phyloP scores from a whole-genome alignment of 2,329 filamentous ascomycete species.

The Xylariomycetidae sp. region DNA sequence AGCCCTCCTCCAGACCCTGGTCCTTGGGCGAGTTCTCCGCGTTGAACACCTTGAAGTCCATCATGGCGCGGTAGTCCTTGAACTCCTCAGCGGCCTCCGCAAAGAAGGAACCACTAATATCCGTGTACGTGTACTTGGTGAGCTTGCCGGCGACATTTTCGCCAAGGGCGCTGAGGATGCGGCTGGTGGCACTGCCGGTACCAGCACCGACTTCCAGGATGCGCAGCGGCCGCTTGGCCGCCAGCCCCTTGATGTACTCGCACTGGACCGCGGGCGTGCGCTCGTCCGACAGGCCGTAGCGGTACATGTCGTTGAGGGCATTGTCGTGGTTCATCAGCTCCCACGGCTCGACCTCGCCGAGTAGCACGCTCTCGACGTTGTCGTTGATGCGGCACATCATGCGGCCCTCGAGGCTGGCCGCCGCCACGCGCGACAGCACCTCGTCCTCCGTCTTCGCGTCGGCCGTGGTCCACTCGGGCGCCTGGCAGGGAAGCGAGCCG shows the following conservation, averaged over 20 bases:
- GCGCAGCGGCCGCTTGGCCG: conserved; percentile 26
- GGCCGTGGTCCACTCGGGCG: conserved; percentile 18
- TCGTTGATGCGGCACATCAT: conserved; percentile 25
- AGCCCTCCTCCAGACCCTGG: conserved; percentile 23
- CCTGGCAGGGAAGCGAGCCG: conserved; percentile 19
- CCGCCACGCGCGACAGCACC: conserved; percentile 16
- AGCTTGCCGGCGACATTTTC: conserved; percentile 22
- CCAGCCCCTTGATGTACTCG: conserved; percentile 21
- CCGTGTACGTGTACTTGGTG: conserved; percentile 38
- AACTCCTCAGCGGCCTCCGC: conserved; percentile 26
- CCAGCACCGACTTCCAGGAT: conserved; percentile 37
- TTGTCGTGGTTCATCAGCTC: conserved; percentile 26
- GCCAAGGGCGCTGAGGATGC: conserved; percentile 29
- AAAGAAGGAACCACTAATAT: conserved; percentile 35
- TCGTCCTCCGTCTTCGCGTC: conserved; percentile 17
- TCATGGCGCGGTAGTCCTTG: conserved; percentile 19
- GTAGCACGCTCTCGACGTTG: conserved; percentile 21
- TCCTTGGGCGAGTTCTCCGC: conserved; percentile 18
- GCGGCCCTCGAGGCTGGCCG: conserved; percentile 21
- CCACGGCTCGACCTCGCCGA: conserved; percentile 23
- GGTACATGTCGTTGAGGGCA: conserved; percentile 23
- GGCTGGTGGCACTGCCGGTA: conserved; percentile 34
- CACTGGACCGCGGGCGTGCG: conserved; percentile 22
- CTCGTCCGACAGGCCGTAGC: conserved; percentile 23
- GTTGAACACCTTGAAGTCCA: conserved; percentile 26